These are phyloP conservation scores for Echinosophora koreensis DNA, from an alignment of 306 rosid genomes.

Conservation along the genomic window DNA sequence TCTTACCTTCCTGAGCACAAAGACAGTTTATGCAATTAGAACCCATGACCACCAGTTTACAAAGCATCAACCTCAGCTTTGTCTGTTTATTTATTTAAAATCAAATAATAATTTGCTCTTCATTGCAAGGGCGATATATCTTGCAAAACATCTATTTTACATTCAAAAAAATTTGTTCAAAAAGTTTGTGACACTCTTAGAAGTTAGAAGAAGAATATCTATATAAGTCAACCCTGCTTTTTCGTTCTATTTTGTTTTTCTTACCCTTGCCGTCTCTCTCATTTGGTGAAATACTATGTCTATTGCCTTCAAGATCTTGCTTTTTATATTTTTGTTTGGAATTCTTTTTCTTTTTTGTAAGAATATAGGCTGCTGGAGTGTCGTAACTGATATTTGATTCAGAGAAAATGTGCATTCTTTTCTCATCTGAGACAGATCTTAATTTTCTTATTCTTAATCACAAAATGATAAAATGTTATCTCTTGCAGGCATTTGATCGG, in stretches of 20 bases:
- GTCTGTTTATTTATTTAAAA: neutral
- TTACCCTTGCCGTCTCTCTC: neutral
- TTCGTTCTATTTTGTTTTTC: neutral
- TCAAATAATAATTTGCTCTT: neutral
- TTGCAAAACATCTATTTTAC: neutral
- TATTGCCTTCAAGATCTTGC: conserved; percentile 22
- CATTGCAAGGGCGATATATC: conserved; percentile 5
- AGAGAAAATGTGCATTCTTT: neutral
- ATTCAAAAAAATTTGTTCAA: neutral
- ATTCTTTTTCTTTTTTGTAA: conserved; percentile 16
- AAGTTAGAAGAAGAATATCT: neutral
- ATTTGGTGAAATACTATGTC: neutral
- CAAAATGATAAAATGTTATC: conserved; percentile 32
- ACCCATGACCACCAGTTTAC: neutral
- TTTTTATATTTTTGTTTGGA: conserved; percentile 31
- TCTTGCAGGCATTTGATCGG: conserved; percentile 93
- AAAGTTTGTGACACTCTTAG: neutral
- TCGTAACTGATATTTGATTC: neutral
- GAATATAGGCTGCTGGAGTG: conserved; percentile 18
- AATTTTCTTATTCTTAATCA: conserved; percentile 23
- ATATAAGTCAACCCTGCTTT: neutral
- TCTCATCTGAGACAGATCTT: neutral
- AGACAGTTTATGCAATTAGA: conserved; percentile 9
- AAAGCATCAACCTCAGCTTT: neutral
- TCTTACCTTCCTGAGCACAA: neutral